phyloP scores from a whole-genome alignment of 2,329 filamentous ascomycete genomes.

The Mycosphaerelloides madeirae region DNA sequence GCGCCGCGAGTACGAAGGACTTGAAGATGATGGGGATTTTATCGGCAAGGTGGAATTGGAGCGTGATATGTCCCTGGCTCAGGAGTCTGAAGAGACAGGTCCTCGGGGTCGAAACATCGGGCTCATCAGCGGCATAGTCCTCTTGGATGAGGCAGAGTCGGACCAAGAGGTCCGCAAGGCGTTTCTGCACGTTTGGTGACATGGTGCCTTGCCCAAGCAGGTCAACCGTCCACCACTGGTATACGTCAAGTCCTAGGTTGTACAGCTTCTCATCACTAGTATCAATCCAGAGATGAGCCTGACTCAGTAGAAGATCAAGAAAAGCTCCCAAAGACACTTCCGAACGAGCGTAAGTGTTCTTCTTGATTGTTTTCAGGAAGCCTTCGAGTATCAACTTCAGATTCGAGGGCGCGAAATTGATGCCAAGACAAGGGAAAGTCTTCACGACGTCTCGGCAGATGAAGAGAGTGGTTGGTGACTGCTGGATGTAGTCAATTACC shows the following conservation, averaged over 20 bases:
- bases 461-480: conserved; percentile 20
- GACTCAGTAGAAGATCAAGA: conserved; percentile 62
- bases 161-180: conserved; percentile 65
- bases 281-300: conserved; percentile 60
- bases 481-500: conserved; percentile 23
- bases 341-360: conserved; percentile 63
- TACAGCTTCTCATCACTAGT: conserved; percentile 54
- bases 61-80: conserved; percentile 58
- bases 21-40: conserved; percentile 71
- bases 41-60: conserved; percentile 71
- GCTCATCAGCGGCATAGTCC: conserved; percentile 49
- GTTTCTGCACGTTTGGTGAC: conserved; percentile 64
- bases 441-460: conserved; percentile 23
- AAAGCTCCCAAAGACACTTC: conserved; percentile 67
- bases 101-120: conserved; percentile 51
- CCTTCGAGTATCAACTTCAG: conserved; percentile 44
- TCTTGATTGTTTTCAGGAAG: conserved; percentile 45
- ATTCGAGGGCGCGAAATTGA: conserved; percentile 29
- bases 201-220: conserved; percentile 64
- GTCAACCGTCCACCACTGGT: conserved; percentile 67
- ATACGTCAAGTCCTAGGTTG: conserved; percentile 68
- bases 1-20: conserved; percentile 72
- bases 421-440: conserved; percentile 19
- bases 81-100: conserved; percentile 73
- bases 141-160: conserved; percentile 63